phyloP scores from a whole-genome alignment of 2,329 filamentous ascomycete species.

The Microdochium paspali region DNA sequence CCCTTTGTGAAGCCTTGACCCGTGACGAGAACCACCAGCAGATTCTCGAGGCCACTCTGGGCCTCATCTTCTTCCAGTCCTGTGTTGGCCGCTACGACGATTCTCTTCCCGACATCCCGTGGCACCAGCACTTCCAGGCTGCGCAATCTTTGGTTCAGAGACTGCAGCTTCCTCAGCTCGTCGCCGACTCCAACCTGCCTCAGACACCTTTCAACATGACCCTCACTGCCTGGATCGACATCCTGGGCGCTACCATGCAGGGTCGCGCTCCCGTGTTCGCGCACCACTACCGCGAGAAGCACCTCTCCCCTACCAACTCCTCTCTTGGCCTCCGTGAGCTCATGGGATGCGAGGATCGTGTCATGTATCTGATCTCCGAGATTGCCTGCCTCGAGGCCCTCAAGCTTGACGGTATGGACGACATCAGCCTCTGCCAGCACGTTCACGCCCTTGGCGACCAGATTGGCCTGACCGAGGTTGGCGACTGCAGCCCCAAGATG shows the following conservation, averaged over 20 bases:
- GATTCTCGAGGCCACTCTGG: constrained; percentile 85
- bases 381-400: constrained; percentile 92
- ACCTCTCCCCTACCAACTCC: constrained; percentile 56
- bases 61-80: constrained; percentile 94
- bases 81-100: constrained; percentile 82
- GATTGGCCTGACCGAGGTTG: constrained; percentile 70
- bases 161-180: constrained; percentile 65
- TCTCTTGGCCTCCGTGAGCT: constrained; percentile 74
- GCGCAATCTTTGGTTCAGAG: constrained; percentile 77
- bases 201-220: constrained; percentile 93
- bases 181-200: constrained; percentile 47
- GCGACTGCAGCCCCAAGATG: constrained; percentile 47
- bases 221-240: constrained; percentile 90
- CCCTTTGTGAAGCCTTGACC: constrained; percentile 74
- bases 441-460: constrained; percentile 81
- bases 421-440: constrained; percentile 79
- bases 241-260: constrained; percentile 86
- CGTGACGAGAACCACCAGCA: constrained; percentile 74
- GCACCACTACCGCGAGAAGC: constrained; percentile 92
- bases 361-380: constrained; percentile 98
- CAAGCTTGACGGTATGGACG: constrained; percentile 73
- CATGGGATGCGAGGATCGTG: constrained; percentile 94
- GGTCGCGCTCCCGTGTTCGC: constrained; percentile 81
- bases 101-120: constrained; percentile 80
- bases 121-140: constrained; percentile 95